Base-by-base conservation (phyloP, 768 basidiomycete genomes). In the Suillus hirtellus region DNA sequence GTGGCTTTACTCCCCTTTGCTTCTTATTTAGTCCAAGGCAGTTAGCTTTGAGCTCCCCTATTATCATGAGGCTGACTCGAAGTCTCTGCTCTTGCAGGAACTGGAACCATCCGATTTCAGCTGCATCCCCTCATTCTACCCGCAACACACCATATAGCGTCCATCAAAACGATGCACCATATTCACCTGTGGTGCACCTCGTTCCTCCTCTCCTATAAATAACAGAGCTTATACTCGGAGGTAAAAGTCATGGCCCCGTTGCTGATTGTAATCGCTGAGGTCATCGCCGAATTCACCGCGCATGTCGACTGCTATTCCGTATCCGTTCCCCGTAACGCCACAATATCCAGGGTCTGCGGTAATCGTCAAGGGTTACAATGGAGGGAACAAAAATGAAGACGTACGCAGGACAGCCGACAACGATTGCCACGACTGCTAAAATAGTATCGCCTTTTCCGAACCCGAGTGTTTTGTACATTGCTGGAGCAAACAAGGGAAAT, bases 401-500 rank as follows among this genome's bases (percentile, higher is more conserved):
- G 59, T 63, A 76, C 68, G 81, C 77, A 9, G 89, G 89, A 64
- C 85, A 84, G 17, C 89, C 89, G 15, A 92, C 72, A 1, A 72
- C 80, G 60, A 92, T 84, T 2, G 87, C 79, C 1, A 82, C 66
- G 10, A 70, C 80, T 0, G 89, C 89, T 7, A 93, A 78, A 3
- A 92, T 78, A 0, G 89, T 88, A 65, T 86, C 75, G 9, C 88
- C 89, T 64, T 86, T 88, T 0, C 90, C 91, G 62, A 87, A 89
- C 4, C 89, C 91, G 0, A 93, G 77, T 15, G 77, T 75, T 0
- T 77, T 72, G 73, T 84, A 92, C 85, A 92, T 89, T 44, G 82
- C 77, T 21, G 89, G 86, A 3, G 87, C 89, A 67, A 93, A 93
- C 15, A 93, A 75, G 2, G 92, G 92, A 70, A 94, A 92, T 1